Base-by-base conservation (phyloP, 1,284 basidiomycete genomes). In the Ceratobasidium sp. region DNA sequence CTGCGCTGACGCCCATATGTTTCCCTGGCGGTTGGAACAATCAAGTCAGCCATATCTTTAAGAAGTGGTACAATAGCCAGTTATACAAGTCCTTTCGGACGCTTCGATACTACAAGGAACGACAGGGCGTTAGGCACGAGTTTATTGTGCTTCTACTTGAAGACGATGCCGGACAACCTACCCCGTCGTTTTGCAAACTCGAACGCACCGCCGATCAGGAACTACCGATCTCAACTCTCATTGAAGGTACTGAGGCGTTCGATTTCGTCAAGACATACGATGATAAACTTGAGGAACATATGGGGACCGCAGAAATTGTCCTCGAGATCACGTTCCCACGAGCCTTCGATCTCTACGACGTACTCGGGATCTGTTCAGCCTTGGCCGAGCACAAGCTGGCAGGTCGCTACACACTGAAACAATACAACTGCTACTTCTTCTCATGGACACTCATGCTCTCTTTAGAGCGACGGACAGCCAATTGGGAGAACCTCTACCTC, bases 341-440 rank as follows among this genome's bases (percentile, higher is more conserved):
- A 1, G 65, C 54, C 24, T n/a, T 67, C 17, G 53, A 56, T 19
- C 41, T 67, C 14, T 56, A 36, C 17, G 50, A 54, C 29, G 33
- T n/a, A 9, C 53, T 67, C 6, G 36, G n/a, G 7, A 19, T n/a
- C 15, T 51, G 54, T 54, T 27, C 50, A 8, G 29, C 53, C 9
- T n/a, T 51, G n/a, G 17, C 31, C 29, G 7, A 62, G 22, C 19
- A 24, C 59, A n/a, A n/a, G n/a, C n/a, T n/a, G n/a, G n/a, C n/a
- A 17, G 31, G 24, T 3, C 45, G 41, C 36, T 63, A 63, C 27
- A 63, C 60, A 3, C 60, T 63, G 33, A 36, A 44, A 3, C 36
- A 45, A 22, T 63, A 47, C 60, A 63, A 63, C 60, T 63, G 60
- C 45, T 63, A 63, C n/a, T 63, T 63, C 60, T 63, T 63, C 36